These are phyloP conservation scores for Pseudogymnoascus destructans DNA, from an alignment of 2,329 filamentous ascomycete genomes.

Conservation along the genomic window DNA sequence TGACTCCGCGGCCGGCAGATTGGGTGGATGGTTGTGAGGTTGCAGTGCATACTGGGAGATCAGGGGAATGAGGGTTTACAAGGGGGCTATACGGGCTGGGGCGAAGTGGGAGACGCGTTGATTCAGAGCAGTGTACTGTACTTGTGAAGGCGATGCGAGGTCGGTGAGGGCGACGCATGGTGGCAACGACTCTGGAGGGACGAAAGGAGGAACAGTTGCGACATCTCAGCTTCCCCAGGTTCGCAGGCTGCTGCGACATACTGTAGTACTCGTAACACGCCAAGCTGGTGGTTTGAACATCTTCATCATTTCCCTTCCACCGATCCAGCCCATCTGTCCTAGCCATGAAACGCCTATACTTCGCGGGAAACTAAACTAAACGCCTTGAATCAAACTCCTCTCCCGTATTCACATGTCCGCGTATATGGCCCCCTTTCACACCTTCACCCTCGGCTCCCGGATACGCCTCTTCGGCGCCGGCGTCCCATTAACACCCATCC, in stretches of 20 bases:
- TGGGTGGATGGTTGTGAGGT: not conserved
- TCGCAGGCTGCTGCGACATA: not conserved
- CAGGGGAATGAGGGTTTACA: not conserved
- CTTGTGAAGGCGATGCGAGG: not conserved
- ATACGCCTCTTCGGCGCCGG: conserved; percentile 21
- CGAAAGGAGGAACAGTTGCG: not conserved
- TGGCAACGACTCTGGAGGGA: not conserved
- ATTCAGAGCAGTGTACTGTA: not conserved
- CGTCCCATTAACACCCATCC: conserved; percentile 24
- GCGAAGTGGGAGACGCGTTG: not conserved
- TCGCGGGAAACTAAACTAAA: not conserved
- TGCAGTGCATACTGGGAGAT: not conserved
- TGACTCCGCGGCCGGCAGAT: not conserved
- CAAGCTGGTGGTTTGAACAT: not conserved
- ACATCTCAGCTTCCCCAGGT: not conserved
- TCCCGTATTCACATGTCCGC: not conserved
- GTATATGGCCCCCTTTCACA: not conserved
- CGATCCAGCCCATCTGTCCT: not conserved
- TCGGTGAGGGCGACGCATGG: not conserved
- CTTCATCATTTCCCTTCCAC: not conserved
- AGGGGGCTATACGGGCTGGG: not conserved
- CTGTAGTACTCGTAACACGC: not conserved
- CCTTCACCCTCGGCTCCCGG: conserved; percentile 10
- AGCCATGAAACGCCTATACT: not conserved
- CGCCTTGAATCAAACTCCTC: conserved; percentile 5